Base-by-base conservation (phyloP, 805 yeast genomes). In the Wickerhamiella sergipiensis region DNA sequence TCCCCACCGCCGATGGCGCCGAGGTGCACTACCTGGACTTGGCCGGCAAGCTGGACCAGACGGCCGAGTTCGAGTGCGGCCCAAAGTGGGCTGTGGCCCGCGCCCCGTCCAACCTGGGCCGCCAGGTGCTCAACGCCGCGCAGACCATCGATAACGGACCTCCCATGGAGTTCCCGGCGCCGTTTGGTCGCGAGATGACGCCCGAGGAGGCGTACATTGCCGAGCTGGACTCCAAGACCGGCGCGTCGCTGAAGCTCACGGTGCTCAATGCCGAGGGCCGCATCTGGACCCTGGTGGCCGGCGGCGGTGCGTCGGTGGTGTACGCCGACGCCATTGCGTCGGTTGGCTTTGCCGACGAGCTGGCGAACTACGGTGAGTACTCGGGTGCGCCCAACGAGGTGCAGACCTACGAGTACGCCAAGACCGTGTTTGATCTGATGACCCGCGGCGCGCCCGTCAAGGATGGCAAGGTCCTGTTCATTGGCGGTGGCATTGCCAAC, bases 31-130 rank as follows among this genome's bases (percentile, higher is more conserved):
- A 70, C 60, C 67, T 71, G n/a, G 75, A 71, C 55, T 62, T 71
- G 46, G 75, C 75, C 31, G 75, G 74, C 45, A 71, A 71, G 67
- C 65, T 71, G 52, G 75, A 71, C 57, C 75, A 71, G 58, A 71
- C 75, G 24, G 75, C 75, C 45, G 75, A 71, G 62, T 71, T 71
- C 55, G 75, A 71, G 61, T 71, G 75, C 54, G 75, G 75, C 36
- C 71, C 75, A 53, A 71, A 71, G 59, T 71, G 75, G 75, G 75
- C 75, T 39, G 56, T 62, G n/a, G 73, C 75, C 7, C 69, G 75
- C 48, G 63, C 74, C 17, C 69, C 73, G 43, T 64, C 67, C 46
- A 65, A 68, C 12, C 64, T 71, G 24, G 75, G 75, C 46, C 55
- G 59, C 56, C 57, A 52, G 22, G 59, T 61, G 38, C 49, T 48